Evolutionary conservation across 2,329 filamentous ascomycete species (phyloP), one percentile per base, ranked within the genome.

Genomic region (Cordyceps militaris): DNA sequence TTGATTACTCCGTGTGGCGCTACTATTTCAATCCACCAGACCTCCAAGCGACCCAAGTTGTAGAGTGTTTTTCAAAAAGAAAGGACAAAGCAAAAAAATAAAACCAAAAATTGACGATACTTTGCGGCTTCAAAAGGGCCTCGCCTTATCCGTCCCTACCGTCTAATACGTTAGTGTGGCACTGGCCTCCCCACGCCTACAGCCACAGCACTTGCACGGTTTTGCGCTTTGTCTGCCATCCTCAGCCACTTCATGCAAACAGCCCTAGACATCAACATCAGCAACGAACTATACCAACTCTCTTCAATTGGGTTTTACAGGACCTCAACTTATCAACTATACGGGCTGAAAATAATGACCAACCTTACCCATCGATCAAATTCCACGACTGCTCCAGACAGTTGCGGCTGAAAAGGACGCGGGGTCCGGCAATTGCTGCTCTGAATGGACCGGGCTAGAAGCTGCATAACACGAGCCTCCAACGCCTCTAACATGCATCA

Each of bases 371-470:
- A 48, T 28, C 28, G 16, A 16, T 14, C 9, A 14, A 47, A 44
- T 19, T 16, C 23, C 28, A 48, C n/a, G 4, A n/a, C 16, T 55
- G 16, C 40, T 4, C n/a, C 52, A 36, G n/a, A 14, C 28, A 44
- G 40, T 30, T n/a, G 44, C 30, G 53, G 53, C 53, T 56, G 53
- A 56, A 42, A 9, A 40, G 16, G 53, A 34, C 44, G 53, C 43
- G 44, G 53, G 30, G 34, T 34, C 32, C n/a, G 30, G 43, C 43
- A 36, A 44, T 11, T 8, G 23, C 38, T 52, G 30, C 30, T 11
- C 21, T 19, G 43, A 43, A 28, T 23, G 13, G 38, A 38, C 16
- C 14, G 34, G 13, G 34, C 14, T 4, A 3, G 34, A n/a, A 14
- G 34, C 34, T 36, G 53, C 43, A 48, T 47, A 49, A 48, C 26